Base-by-base conservation (phyloP, 2,329 filamentous ascomycete species). In the Truncatella angustata region DNA sequence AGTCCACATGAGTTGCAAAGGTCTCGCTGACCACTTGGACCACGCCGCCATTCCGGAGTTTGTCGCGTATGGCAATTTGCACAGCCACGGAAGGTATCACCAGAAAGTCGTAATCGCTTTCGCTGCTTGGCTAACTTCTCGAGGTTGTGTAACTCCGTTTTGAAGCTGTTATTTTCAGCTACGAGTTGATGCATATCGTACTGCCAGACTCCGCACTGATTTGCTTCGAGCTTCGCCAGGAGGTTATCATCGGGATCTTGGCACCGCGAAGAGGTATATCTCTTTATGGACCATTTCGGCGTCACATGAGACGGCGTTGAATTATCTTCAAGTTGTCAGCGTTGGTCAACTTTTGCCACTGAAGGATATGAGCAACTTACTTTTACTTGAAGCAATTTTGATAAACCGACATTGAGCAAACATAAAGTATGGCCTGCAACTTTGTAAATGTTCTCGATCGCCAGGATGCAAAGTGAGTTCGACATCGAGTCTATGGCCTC, bases 1-100 rank as follows among this genome's bases (percentile, higher is more conserved):
- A 96, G 72, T 35, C 91, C 91, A 71, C 91, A 96, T 67, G 89
- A 92, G 70, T 96, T 96, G 69, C 91, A 96, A 24, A 96, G 73
- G 73, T 96, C 91, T 60, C 91, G 81, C 63, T 94, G 88, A 4
- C 91, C 91, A 65, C 90, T 94, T 1, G 91, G 91, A 14, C 91
- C 91, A 63, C 91, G 77, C 57, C 91, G 81, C 91, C 91, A 96
- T 72, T 96, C 91, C 1, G 91, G 91, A 3, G 91, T 96, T 47
- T 86, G 86, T 55, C 84, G 78, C 1, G 89, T 95, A 62, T 93
- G 88, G 62, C 91, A 96, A 67, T 94, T 94, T 46, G 87, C 89
- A 63, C 91, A 96, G 66, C 92, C 88, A 56, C 91, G 88, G 56
- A 90, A 42, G 10, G 39, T 6, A 2, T 14, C 30, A 2, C 20